Percentiles rank a stretch among this genome's conserved stretches.
These are phyloP conservation scores for Toxicodendron radicans DNA, from an alignment of 345 rosid genomes.

Conservation along the genomic window DNA sequence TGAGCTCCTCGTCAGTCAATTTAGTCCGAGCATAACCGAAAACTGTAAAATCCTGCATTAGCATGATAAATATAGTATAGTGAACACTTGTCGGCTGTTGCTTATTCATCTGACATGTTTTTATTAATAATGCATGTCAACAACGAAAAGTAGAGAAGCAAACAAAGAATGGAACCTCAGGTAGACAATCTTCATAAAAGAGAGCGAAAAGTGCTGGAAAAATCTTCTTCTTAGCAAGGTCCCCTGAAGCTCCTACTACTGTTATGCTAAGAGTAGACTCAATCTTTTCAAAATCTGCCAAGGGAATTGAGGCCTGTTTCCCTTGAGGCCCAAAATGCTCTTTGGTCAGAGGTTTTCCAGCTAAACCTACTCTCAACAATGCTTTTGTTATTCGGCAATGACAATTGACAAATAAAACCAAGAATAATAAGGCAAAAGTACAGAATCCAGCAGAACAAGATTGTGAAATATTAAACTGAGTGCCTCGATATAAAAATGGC, in stretches of 20 bases:
- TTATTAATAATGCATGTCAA: not conserved
- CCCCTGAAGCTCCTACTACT: slow-evolving; percentile 94
- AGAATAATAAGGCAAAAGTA: not conserved
- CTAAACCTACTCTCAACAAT: slow-evolving; percentile 34
- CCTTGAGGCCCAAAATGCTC: slow-evolving; percentile 23
- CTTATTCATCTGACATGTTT: not conserved
- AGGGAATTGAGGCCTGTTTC: slow-evolving; percentile 24
- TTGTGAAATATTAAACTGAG: not conserved
- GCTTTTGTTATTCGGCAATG: not conserved
- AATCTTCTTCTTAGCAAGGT: slow-evolving; percentile 89
- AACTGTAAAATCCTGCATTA: slow-evolving; percentile 56
- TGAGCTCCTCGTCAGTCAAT: slow-evolving; percentile 75
- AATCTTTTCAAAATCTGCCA: slow-evolving; percentile 29
- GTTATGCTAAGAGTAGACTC: slow-evolving; percentile 73
- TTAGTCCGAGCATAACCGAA: slow-evolving; percentile 83
- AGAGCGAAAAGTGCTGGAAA: slow-evolving; percentile 94
- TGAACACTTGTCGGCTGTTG: slow-evolving; percentile 10
- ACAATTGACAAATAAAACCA: slow-evolving; percentile 11
- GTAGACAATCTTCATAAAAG: slow-evolving; percentile 78
- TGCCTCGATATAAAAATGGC: not conserved
- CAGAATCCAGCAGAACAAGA: not conserved
- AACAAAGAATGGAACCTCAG: slow-evolving; percentile 41
- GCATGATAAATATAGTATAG: slow-evolving; percentile 6
- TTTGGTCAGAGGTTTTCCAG: slow-evolving; percentile 41
- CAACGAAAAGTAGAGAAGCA: slow-evolving; percentile 5